Evolutionary conservation across 805 yeast genomes (phyloP), one percentile per base, ranked within the genome.

Genomic region (Candida oleophila): DNA sequence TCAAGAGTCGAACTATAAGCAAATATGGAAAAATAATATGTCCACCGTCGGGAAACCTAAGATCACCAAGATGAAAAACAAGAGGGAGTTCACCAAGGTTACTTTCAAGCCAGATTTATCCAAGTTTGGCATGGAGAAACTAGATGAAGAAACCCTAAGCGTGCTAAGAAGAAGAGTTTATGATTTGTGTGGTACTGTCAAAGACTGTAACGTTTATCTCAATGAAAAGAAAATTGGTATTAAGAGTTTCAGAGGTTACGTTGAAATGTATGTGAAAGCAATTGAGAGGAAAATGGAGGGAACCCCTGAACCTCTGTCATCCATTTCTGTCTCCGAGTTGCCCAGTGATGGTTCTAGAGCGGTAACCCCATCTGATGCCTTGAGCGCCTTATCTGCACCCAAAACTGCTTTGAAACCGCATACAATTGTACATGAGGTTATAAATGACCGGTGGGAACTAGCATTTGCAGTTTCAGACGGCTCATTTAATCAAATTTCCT

Each of bases 401-500:
- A 49, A 8, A 22, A 18, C 7, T 22, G 18, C 39, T 19, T 5
- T 25, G 30, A 25, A 25, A 11, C 30, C 30, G 9, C 30, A 25
- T 25, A 25, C 30, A 25, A 77, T 94, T 45, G 84, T 94, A 11
- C 87, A 90, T 61, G 94, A 89, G 64, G 79, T 82, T 38, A 66
- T 90, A 39, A 87, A 83, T 58, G 94, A 87, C 48, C 78, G 97
- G 52, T 94, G 99, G 99, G 99, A 94, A 65, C 66, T 94, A 50
- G 99, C 96, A 0, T 92, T 94, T 71, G 92, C 96, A 1, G 86
- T 90, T 3, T 87, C 97, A 38, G 96, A 90, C 59, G 92, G 91
- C 3, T 69, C 80, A 2, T 94, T 94, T 67, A 88, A 89, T 57
- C 99, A 94, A 65, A 94, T 94, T 38, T 91, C 97, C 32, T 94